These are phyloP conservation scores for Eutrema japonicum DNA, from an alignment of 345 rosid genomes.

Conservation along the genomic window DNA sequence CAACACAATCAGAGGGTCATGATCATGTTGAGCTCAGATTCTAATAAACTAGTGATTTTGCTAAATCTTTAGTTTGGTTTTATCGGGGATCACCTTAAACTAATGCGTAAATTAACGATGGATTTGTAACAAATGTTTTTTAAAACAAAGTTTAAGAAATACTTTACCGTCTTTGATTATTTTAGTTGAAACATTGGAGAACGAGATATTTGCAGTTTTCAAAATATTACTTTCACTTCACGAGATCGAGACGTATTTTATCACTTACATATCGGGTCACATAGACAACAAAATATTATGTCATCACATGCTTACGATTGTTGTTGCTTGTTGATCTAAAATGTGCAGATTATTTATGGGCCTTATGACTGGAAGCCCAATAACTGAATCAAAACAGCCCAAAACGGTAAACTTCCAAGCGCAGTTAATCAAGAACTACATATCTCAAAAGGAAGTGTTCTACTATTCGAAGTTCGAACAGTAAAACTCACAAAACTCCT, in stretches of 20 bases:
- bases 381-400: neutral
- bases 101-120: conserved; percentile 12
- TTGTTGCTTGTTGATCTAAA: conserved; percentile 1
- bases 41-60: conserved; percentile 28
- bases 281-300: neutral
- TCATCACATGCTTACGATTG: neutral
- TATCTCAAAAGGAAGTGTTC: neutral
- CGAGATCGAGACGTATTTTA: conserved; percentile 26
- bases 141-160: conserved; percentile 18
- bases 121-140: neutral
- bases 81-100: conserved; percentile 3
- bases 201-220: conserved; percentile 27
- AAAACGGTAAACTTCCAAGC: neutral
- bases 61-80: conserved; percentile 28
- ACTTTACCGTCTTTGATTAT: conserved; percentile 30
- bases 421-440: neutral
- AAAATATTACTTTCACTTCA: conserved; percentile 34
- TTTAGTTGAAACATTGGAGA: conserved; percentile 5
- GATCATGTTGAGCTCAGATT: conserved; percentile 39
- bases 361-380: neutral
- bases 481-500: too few species aligned
- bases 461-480: neutral
- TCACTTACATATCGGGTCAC: conserved; percentile 21
- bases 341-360: conserved; percentile 3
- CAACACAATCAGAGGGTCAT: conserved; percentile 40